Conservation (phyloP, 108 stramenopile genomes). For the Mayamaea pseudoterrestris region DNA sequence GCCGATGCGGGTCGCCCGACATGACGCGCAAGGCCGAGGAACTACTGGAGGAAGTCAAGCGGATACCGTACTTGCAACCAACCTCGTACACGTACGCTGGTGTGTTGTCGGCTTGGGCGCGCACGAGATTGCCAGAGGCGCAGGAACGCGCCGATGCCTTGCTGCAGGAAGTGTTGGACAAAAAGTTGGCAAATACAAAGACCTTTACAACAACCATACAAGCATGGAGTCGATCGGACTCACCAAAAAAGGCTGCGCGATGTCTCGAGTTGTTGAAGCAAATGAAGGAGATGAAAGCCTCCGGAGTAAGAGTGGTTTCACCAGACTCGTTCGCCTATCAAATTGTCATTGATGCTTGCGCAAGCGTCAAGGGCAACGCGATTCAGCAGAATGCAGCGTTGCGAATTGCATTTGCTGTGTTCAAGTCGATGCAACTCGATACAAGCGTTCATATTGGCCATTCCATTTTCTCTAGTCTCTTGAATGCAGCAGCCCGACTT, state of each 20-base stretch:
- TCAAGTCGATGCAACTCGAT: conserved; percentile 14
- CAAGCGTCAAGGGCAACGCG: conserved; percentile 16
- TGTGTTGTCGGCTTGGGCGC: conserved; percentile 28
- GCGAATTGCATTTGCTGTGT: conserved; percentile 39
- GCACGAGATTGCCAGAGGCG: conserved; percentile 11
- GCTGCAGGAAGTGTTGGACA: conserved; percentile 18
- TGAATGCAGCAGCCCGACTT: conserved; percentile 11
- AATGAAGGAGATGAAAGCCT: conserved; percentile 26
- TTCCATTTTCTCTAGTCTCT: conserved; percentile 14
- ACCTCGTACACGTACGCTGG: conserved; percentile 20
- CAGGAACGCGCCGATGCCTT: conserved; percentile 16
- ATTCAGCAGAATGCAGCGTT: conserved; percentile 21
- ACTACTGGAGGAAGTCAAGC: conserved; percentile 30
- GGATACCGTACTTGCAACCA: conserved; percentile 21
- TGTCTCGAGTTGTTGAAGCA: conserved; percentile 35
- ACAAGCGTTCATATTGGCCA: conserved; percentile 3
- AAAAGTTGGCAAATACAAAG: conserved; percentile 21
- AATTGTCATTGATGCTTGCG: conserved; percentile 38
- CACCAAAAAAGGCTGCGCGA: conserved; percentile 16
- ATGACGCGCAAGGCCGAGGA: conserved; percentile 23
- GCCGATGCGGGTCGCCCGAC: conserved; percentile 19
- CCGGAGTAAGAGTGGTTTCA: conserved; percentile 5
- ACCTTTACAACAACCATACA: conserved; percentile 45
- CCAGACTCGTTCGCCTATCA: conserved; percentile 35
- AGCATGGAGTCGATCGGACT: conserved; percentile 16